Evolutionary conservation across 2,329 filamentous ascomycete genomes (phyloP).

Genomic region (Xylaria sp.): DNA sequence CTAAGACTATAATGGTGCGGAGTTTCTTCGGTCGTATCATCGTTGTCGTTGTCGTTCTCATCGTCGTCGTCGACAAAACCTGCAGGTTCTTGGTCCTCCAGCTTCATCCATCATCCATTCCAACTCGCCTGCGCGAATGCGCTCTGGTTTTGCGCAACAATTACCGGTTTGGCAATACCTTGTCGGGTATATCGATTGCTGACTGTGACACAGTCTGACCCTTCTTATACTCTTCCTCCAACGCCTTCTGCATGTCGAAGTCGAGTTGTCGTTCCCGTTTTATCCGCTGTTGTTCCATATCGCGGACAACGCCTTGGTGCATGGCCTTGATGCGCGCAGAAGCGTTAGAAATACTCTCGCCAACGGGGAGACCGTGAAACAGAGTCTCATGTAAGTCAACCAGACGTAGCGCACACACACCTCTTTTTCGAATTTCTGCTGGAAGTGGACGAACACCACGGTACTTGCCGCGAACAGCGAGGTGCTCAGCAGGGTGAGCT

Average conservation of each 20-base stretch:
- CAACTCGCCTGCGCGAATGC: not conserved
- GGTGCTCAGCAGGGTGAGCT: constrained; percentile 83
- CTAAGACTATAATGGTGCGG: not conserved
- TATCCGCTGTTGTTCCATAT: constrained; percentile 91
- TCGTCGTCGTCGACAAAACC: too few relatives aligned
- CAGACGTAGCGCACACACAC: constrained; percentile 61
- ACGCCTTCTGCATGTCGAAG: constrained; percentile 87
- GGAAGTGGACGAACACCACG: constrained; percentile 87
- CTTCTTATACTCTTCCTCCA: constrained; percentile 92
- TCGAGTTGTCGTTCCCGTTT: constrained; percentile 92
- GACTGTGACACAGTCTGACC: constrained; percentile 74
- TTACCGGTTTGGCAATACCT: constrained; percentile 41
- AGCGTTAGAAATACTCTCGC: constrained; percentile 27
- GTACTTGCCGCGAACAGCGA: constrained; percentile 80
- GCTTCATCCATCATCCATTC: not conserved
- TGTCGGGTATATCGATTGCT: constrained; percentile 36
- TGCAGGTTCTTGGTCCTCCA: not conserved
- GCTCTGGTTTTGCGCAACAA: too few relatives aligned
- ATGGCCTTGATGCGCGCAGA: constrained; percentile 73
- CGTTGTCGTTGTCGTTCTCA: not conserved
- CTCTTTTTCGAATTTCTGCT: constrained; percentile 83
- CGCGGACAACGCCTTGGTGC: constrained; percentile 93
- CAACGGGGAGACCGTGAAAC: constrained; percentile 8
- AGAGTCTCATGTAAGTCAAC: not conserved
- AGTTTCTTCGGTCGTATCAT: not conserved